Evolutionary conservation across 768 basidiomycete genomes (phyloP).

Genomic region (Xerocomus spinulosus): DNA sequence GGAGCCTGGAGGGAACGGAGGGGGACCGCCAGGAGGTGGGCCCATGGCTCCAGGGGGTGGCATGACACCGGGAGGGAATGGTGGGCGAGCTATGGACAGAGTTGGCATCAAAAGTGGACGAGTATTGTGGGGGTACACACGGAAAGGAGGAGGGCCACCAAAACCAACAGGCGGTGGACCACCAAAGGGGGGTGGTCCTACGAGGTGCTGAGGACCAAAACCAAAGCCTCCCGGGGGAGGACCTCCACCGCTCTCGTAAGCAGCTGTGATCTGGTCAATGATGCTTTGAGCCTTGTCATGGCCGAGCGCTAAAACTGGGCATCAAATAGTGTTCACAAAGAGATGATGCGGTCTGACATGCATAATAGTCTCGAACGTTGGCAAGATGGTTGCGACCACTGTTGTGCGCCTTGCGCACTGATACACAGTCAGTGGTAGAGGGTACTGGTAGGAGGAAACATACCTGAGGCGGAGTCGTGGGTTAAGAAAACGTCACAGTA

Average conservation of each 20-base stretch:
- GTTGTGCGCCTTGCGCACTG: conserved; percentile 98
- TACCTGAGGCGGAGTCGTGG: conserved; percentile 91
- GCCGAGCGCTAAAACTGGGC: conserved; percentile 55
- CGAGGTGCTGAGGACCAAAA: conserved; percentile 78
- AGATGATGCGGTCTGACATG: conserved; percentile 50
- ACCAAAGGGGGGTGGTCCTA: conserved; percentile 46
- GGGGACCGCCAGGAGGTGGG: conserved; percentile 54
- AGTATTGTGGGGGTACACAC: conserved; percentile 7
- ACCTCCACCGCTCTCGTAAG: conserved; percentile 82
- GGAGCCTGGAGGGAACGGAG: conserved; percentile 68
- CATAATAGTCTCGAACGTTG: conserved; percentile 97
- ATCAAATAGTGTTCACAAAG: conserved; percentile 3
- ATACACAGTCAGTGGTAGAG: conserved; percentile 9
- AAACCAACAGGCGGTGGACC: conserved; percentile 51
- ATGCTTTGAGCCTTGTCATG: conserved; percentile 98
- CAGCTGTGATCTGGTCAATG: conserved; percentile 96
- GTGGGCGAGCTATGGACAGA: conserved; percentile 49
- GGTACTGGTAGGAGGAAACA: conserved; percentile 14
- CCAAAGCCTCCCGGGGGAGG: conserved; percentile 87
- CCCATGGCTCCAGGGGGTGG: conserved; percentile 46
- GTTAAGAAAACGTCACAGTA: conserved; percentile 93
- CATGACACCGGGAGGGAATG: conserved; percentile 61
- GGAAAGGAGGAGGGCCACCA: conserved; percentile 36
- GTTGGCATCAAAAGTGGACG: conserved; percentile 1
- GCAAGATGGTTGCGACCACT: conserved; percentile 94